A percentile compares a stretch with the other conserved stretches of the same genome.
phyloP scores from a whole-genome alignment of 768 basidiomycete species.

The Kwoniella shandongensis region DNA sequence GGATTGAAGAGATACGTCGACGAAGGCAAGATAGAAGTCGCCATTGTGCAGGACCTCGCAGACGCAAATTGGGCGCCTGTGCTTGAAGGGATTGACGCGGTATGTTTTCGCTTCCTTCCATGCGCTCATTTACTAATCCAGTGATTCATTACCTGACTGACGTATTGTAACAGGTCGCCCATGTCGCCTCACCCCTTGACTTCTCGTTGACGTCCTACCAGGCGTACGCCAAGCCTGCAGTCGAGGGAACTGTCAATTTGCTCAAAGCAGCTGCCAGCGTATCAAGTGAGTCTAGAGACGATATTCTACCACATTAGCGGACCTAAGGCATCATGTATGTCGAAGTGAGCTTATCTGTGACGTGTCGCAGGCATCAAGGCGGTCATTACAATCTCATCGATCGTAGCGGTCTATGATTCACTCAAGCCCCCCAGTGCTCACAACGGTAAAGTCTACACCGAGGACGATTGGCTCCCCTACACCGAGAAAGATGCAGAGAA shows the following conservation, averaged over 20 bases:
- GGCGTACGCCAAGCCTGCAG: conserved; percentile 34
- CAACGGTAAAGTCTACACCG: conserved; percentile 32
- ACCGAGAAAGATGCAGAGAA: conserved; percentile 35
- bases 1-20: conserved; percentile 25
- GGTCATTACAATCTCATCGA: conserved; percentile 29
- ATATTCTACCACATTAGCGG: too few relatives aligned
- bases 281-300: conserved; percentile 20
- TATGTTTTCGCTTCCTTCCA: conserved; percentile 9
- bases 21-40: conserved; percentile 28
- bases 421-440: conserved; percentile 23
- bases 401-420: conserved; percentile 31
- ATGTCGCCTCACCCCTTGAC: conserved; percentile 39
- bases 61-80: conserved; percentile 39
- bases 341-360: neutral
- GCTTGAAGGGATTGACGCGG: conserved; percentile 36
- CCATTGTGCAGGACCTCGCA: conserved; percentile 41
- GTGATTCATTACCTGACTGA: neutral
- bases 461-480: conserved; percentile 42
- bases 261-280: conserved; percentile 39
- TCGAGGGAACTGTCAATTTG: conserved; percentile 37
- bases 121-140: neutral
- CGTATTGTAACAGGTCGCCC: conserved; percentile 23
- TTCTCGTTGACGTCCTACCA: conserved; percentile 28
- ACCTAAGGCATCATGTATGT: conserved; percentile 28
- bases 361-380: conserved; percentile 27